A percentile compares a stretch with the other conserved stretches of the same genome.
phyloP scores from a whole-genome alignment of 352 stramenopile genomes.

The Halophytophthora polymorphica region DNA sequence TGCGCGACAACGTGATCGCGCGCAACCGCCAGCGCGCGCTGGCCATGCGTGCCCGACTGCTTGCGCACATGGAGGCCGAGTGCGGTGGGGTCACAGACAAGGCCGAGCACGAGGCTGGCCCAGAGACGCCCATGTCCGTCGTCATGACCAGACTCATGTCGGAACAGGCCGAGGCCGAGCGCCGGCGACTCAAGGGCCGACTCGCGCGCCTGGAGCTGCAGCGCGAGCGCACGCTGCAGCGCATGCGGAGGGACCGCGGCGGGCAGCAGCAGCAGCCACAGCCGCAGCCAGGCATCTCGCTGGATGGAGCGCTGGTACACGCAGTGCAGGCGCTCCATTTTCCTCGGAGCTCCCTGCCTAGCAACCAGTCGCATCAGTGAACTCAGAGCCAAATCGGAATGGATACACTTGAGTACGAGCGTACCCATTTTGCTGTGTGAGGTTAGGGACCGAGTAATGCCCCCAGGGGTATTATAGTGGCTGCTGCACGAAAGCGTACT shows the following conservation, averaged over 20 bases:
- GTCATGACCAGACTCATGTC: too few relatives aligned
- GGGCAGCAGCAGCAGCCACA: conserved; percentile 9
- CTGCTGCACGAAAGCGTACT: too few relatives aligned
- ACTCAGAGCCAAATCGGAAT: too few relatives aligned
- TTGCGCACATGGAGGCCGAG: conserved; percentile 10
- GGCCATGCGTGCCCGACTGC: conserved; percentile 24
- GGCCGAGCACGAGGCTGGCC: conserved; percentile 12
- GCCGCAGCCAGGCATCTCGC: conserved; percentile 6
- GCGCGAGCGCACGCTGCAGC: background rate
- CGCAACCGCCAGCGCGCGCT: conserved; percentile 43
- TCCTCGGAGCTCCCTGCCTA: conserved; percentile 2
- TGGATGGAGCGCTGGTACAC: conserved; percentile 32
- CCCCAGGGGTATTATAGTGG: too few relatives aligned
- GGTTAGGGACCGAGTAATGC: too few relatives aligned
- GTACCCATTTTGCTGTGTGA: too few relatives aligned
- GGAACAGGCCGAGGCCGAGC: conserved; percentile 7
- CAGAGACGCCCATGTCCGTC: too few relatives aligned
- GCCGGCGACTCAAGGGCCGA: conserved; percentile 4
- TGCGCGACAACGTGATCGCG: conserved; percentile 32
- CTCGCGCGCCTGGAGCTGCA: too few relatives aligned
- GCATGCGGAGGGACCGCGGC: background rate
- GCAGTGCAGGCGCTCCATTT: conserved; percentile 37
- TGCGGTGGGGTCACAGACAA: conserved; percentile 1
- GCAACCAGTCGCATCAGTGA: conserved; percentile 10
- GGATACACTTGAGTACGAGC: too few relatives aligned